A percentile compares a stretch with the other conserved stretches of the same genome.
phyloP scores from a whole-genome alignment of 768 basidiomycete genomes.

The Auriculariales sp. region DNA sequence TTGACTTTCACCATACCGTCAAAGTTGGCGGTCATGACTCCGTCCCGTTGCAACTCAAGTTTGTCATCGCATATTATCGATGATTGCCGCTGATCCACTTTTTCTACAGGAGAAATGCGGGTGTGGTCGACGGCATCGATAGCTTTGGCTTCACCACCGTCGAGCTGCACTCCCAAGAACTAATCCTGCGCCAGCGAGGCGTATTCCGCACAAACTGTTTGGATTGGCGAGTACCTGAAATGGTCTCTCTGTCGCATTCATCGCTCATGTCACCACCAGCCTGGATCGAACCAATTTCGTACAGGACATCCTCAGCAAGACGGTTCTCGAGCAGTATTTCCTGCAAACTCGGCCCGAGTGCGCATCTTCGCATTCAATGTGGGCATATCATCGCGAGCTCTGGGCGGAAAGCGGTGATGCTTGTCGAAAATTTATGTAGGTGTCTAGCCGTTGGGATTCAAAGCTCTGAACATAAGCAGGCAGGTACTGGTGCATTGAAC shows the following conservation, averaged over 20 bases:
- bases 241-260: conserved; percentile 4
- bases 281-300: conserved; percentile 96
- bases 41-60: conserved; percentile 62
- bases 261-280: conserved; percentile 25
- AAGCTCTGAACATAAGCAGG: neutral
- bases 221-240: conserved; percentile 55
- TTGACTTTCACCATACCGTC: conserved; percentile 86
- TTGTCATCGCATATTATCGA: conserved; percentile 5
- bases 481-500: conserved; percentile 53
- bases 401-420: conserved; percentile 98
- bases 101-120: conserved; percentile 38
- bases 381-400: conserved; percentile 79
- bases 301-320: conserved; percentile 83
- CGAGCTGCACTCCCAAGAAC: conserved; percentile 43
- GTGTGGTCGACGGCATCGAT: conserved; percentile 50
- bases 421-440: conserved; percentile 90
- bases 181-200: conserved; percentile 81
- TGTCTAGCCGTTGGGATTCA: neutral
- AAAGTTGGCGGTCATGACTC: conserved; percentile 75
- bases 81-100: neutral
- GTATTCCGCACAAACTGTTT: conserved; percentile 91
- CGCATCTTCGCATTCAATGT: conserved; percentile 51
- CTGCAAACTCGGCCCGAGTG: conserved; percentile 64
- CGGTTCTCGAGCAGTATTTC: conserved; percentile 71
- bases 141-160: conserved; percentile 78